Evolutionary conservation across 164 flowering plant genomes (phyloP).

Genomic region (Tetrastigma voinierianum): DNA sequence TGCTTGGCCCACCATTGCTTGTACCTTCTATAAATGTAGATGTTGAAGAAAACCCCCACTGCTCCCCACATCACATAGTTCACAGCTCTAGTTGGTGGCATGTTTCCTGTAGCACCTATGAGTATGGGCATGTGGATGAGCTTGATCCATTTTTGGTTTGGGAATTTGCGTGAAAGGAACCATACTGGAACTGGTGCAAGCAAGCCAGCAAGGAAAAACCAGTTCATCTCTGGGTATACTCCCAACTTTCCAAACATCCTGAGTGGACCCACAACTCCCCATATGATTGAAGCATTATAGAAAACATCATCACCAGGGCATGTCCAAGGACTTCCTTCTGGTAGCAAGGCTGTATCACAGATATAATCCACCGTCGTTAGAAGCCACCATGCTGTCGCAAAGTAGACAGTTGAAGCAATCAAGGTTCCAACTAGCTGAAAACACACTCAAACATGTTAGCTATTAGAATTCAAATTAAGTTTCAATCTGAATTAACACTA

Average conservation of each 20-base stretch:
- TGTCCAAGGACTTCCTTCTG: constrained; percentile 66
- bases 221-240: constrained; percentile 39
- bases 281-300: constrained; percentile 64
- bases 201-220: constrained; percentile 52
- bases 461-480: too few species aligned
- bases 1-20: constrained; percentile 83
- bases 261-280: constrained; percentile 63
- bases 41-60: constrained; percentile 59
- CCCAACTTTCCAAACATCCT: constrained; percentile 49
- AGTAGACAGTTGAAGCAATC: constrained; percentile 38
- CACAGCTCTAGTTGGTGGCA: constrained; percentile 61
- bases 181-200: constrained; percentile 50
- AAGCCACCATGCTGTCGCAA: constrained; percentile 65
- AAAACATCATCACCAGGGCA: constrained; percentile 55
- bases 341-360: constrained; percentile 32
- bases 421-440: constrained; percentile 50
- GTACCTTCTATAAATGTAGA: constrained; percentile 39
- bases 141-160: constrained; percentile 53
- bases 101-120: constrained; percentile 25
- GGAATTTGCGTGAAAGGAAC: constrained; percentile 31
- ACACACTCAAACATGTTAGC: background rate
- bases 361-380: constrained; percentile 37
- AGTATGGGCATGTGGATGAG: constrained; percentile 64
- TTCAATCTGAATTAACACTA: too few species aligned
- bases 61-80: constrained; percentile 50